Evolutionary conservation across 108 stramenopile genomes (phyloP).

Genomic region (Cylindrotheca fusiformis): DNA sequence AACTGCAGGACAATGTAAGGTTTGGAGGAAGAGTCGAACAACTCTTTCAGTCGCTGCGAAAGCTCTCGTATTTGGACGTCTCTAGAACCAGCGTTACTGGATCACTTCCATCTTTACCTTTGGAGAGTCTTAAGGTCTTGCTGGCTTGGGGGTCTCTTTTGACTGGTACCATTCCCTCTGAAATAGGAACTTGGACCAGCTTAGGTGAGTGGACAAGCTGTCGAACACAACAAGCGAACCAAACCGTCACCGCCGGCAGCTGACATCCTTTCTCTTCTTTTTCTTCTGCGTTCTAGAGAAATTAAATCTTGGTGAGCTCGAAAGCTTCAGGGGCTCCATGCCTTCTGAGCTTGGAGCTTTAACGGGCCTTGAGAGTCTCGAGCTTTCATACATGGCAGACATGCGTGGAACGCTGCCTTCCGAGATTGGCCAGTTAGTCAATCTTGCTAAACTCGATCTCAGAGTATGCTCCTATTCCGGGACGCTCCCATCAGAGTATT

Average conservation of each 20-base stretch:
- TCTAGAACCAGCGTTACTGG: slow-evolving; percentile 22
- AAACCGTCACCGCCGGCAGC: too few relatives aligned
- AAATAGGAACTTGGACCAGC: slow-evolving; percentile 21
- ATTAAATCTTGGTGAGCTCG: not conserved
- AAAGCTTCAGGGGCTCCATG: slow-evolving; percentile 3
- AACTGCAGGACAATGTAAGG: slow-evolving; percentile 13
- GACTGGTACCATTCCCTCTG: slow-evolving; percentile 18
- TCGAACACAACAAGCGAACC: too few relatives aligned
- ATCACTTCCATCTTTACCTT: slow-evolving; percentile 9
- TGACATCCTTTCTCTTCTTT: too few relatives aligned
- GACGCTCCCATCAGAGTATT: slow-evolving; percentile 12
- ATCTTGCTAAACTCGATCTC: slow-evolving; percentile 10
- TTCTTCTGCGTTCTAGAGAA: too few relatives aligned
- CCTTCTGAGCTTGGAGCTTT: slow-evolving; percentile 6
- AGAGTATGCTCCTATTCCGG: slow-evolving; percentile 1
- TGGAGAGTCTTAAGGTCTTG: slow-evolving; percentile 7
- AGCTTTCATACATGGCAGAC: not conserved
- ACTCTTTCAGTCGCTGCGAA: not conserved
- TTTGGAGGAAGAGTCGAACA: slow-evolving; percentile 13
- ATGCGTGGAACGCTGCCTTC: slow-evolving; percentile 18
- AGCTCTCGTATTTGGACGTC: slow-evolving; percentile 17
- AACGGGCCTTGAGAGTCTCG: not conserved
- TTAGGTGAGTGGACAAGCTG: slow-evolving; percentile 4
- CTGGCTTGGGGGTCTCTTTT: not conserved
- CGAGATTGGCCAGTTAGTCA: slow-evolving; percentile 12